A percentile compares a stretch with the other conserved stretches of the same genome.
phyloP scores from a whole-genome alignment of 139 green algal species.

The Pseudopediastrum boryanum region DNA sequence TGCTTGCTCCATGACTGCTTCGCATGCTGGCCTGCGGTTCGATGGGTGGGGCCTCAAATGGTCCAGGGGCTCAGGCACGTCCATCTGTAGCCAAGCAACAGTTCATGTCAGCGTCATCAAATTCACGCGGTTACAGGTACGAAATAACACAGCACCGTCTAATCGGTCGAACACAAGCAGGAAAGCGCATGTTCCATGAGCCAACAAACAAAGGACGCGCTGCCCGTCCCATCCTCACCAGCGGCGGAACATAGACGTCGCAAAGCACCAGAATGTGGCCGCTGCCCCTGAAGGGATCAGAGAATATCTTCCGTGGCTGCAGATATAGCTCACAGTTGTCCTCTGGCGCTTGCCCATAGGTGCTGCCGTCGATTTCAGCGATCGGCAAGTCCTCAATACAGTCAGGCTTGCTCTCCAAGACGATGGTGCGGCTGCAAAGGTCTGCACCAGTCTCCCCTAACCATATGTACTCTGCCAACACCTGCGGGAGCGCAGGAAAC shows the following conservation, averaged over 20 bases:
- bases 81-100: too few species aligned
- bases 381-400: slow-evolving; percentile 36
- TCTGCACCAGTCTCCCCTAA: slow-evolving; percentile 47
- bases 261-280: slow-evolving; percentile 80
- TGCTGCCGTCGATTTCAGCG: slow-evolving; percentile 33
- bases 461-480: slow-evolving; percentile 71
- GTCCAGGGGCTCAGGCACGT: background rate
- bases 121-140: too few species aligned
- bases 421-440: slow-evolving; percentile 38
- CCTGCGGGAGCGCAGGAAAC: slow-evolving; percentile 24
- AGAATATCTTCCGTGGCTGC: slow-evolving; percentile 65
- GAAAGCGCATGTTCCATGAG: background rate
- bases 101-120: too few species aligned
- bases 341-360: slow-evolving; percentile 21
- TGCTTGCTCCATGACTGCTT: slow-evolving; percentile 42
- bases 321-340: slow-evolving; percentile 54
- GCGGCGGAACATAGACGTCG: slow-evolving; percentile 59
- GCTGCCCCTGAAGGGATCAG: slow-evolving; percentile 70
- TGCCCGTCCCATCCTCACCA: slow-evolving; percentile 1
- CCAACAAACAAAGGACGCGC: background rate
- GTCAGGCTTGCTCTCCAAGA: slow-evolving; percentile 36
- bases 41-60: slow-evolving; percentile 47
- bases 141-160: too few species aligned
- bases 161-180: slow-evolving; percentile 21
- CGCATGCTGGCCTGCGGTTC: slow-evolving; percentile 62